These are phyloP conservation scores for Dryas integrifolia DNA, from an alignment of 331 rosid genomes.

Conservation along the genomic window DNA sequence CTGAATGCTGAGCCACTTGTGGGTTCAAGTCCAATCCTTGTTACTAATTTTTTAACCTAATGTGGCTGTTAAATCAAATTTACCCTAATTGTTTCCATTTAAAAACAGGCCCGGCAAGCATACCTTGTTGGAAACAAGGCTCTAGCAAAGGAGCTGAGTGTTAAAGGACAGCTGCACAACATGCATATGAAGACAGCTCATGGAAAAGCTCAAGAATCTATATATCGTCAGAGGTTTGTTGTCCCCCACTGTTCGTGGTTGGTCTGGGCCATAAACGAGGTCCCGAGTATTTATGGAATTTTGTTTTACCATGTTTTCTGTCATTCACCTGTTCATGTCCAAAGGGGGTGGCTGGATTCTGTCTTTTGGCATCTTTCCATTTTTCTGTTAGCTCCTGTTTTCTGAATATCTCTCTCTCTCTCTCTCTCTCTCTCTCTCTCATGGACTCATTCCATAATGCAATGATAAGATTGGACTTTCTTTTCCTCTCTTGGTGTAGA, in stretches of 20 bases:
- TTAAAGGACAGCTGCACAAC: constrained; percentile 84
- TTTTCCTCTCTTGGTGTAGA: neutral
- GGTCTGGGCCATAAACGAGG: neutral
- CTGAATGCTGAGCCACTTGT: constrained; percentile 20
- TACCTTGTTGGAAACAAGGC: constrained; percentile 88
- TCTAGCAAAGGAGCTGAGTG: constrained; percentile 86
- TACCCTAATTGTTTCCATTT: constrained; percentile 30
- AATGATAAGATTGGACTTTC: neutral
- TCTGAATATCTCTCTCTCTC: neutral
- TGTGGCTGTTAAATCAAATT: constrained; percentile 11
- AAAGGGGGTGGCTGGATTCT: constrained; percentile 9
- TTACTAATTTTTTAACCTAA: constrained; percentile 13
- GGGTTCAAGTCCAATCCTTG: constrained; percentile 10
- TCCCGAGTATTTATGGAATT: neutral
- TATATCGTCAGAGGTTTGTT: constrained; percentile 90
- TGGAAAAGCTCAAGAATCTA: constrained; percentile 92
- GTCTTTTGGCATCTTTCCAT: constrained; percentile 6
- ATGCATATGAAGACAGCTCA: constrained; percentile 95
- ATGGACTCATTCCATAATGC: neutral
- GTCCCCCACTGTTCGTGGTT: constrained; percentile 24
- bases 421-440: neutral
- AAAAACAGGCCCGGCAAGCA: constrained; percentile 90
- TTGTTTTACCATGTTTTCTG: neutral
- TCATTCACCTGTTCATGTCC: neutral
- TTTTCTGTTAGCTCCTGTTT: constrained; percentile 9